Conservation (phyloP, 2,329 filamentous ascomycete genomes). For the Monosporascus sp. region DNA sequence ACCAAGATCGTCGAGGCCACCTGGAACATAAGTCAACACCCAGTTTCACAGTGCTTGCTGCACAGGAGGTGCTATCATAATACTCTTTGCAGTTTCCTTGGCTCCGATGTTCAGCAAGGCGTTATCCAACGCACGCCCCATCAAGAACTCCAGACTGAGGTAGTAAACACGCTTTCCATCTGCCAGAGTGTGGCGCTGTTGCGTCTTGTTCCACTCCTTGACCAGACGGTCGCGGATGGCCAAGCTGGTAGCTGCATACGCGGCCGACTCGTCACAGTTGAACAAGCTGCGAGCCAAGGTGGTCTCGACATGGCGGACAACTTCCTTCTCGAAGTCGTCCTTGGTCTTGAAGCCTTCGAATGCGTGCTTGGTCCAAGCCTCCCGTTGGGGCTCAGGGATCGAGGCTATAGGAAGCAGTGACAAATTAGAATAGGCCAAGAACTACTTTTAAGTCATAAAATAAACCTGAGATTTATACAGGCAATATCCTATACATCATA, state of each 20-base stretch:
- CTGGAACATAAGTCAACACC: conserved; percentile 37
- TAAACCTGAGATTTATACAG: neutral
- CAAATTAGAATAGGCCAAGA: neutral
- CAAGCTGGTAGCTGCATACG: conserved; percentile 85
- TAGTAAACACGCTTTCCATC: conserved; percentile 97
- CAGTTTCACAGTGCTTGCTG: neutral
- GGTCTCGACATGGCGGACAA: conserved; percentile 93
- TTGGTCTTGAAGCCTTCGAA: conserved; percentile 68
- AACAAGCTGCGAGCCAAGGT: conserved; percentile 93
- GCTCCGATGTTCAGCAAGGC: conserved; percentile 93
- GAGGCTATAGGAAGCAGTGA: conserved; percentile 44
- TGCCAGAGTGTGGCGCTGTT: conserved; percentile 87
- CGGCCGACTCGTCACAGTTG: conserved; percentile 94
- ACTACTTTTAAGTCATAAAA: neutral
- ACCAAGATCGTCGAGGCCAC: conserved; percentile 80
- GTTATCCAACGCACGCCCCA: conserved; percentile 96
- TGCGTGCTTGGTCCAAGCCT: conserved; percentile 65
- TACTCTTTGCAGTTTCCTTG: conserved; percentile 79
- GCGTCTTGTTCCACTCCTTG: conserved; percentile 96
- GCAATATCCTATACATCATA: conserved; percentile 32
- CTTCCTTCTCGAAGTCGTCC: conserved; percentile 81
- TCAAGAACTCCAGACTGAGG: conserved; percentile 93
- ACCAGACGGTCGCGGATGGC: conserved; percentile 91
- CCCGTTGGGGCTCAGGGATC: conserved; percentile 84
- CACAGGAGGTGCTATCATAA: conserved; percentile 19